These are phyloP conservation scores for Tetrapyrgos nigripes DNA, from an alignment of 1,284 basidiomycete genomes.

Conservation along the genomic window DNA sequence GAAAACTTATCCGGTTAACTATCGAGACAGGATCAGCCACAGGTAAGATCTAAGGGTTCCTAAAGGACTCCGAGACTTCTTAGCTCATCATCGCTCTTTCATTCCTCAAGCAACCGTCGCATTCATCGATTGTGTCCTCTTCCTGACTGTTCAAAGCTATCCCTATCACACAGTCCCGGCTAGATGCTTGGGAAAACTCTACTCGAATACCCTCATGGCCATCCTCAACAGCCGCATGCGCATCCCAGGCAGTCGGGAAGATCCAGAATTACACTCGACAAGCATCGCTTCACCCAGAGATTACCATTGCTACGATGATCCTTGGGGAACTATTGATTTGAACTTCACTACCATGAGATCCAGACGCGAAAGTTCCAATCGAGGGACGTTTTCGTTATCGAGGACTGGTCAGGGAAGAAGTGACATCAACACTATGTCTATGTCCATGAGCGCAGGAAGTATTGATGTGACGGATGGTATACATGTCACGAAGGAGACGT, in stretches of 20 bases:
- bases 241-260: background rate
- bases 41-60: background rate
- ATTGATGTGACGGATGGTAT: too few relatives aligned
- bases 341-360: too few relatives aligned
- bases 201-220: constrained; percentile 8
- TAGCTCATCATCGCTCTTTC: background rate
- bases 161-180: constrained; percentile 5
- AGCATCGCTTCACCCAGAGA: too few relatives aligned
- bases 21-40: background rate
- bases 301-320: too few relatives aligned
- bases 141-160: background rate
- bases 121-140: constrained; percentile 1
- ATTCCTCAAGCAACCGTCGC: background rate
- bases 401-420: too few relatives aligned
- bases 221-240: constrained; percentile 5
- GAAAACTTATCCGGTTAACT: background rate
- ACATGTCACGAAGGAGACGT: too few relatives aligned
- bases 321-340: too few relatives aligned
- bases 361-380: too few relatives aligned
- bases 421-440: too few relatives aligned
- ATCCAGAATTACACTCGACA: background rate
- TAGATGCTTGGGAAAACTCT: background rate
- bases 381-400: too few relatives aligned
- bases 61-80: too few relatives aligned
- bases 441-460: too few relatives aligned